Conservation (phyloP, 192 early-diverging fungal genomes). For the Coemansia sp. region DNA sequence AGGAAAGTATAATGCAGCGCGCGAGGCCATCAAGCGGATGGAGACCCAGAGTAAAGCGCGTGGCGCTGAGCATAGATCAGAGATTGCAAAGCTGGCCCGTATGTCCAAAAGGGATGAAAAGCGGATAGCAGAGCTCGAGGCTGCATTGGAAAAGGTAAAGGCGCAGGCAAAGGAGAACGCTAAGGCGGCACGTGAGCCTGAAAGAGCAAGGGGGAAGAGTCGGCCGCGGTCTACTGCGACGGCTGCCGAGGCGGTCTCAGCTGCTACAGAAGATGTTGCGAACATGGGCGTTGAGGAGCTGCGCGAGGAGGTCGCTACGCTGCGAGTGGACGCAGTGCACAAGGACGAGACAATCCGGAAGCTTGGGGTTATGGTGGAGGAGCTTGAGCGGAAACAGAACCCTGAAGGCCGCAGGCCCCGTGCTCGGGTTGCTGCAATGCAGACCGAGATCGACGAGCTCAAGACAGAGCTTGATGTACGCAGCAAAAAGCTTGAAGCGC, state of each 20-base stretch:
- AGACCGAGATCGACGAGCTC: slow-evolving; percentile 46
- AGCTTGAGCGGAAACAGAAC: slow-evolving; percentile 53
- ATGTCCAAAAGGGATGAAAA: slow-evolving; percentile 34
- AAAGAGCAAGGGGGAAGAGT: slow-evolving; percentile 13
- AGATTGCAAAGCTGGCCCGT: slow-evolving; percentile 26
- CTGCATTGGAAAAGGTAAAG: slow-evolving; percentile 31
- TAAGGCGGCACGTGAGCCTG: slow-evolving; percentile 17
- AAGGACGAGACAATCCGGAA: slow-evolving; percentile 49
- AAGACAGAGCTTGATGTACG: slow-evolving; percentile 28
- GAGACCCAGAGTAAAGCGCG: slow-evolving; percentile 36
- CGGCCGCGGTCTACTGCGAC: slow-evolving; percentile 43
- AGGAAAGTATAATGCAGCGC: slow-evolving; percentile 13
- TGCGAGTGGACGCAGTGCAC: slow-evolving; percentile 49
- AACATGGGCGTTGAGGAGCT: slow-evolving; percentile 42
- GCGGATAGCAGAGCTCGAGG: slow-evolving; percentile 26
- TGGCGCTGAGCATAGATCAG: slow-evolving; percentile 24
- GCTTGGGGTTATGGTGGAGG: slow-evolving; percentile 36
- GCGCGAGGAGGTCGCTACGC: slow-evolving; percentile 35
- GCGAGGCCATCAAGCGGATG: slow-evolving; percentile 24
- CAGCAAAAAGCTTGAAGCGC: slow-evolving; percentile 33
- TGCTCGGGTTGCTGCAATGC: slow-evolving; percentile 21
- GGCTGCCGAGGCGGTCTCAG: slow-evolving; percentile 43
- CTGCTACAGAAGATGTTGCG: slow-evolving; percentile 43
- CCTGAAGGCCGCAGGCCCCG: slow-evolving; percentile 49
- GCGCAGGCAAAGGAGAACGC: slow-evolving; percentile 19